Percentiles rank a stretch among this genome's conserved stretches.
phyloP scores from a whole-genome alignment of 768 basidiomycete species.

The Pisolithus sp. region DNA sequence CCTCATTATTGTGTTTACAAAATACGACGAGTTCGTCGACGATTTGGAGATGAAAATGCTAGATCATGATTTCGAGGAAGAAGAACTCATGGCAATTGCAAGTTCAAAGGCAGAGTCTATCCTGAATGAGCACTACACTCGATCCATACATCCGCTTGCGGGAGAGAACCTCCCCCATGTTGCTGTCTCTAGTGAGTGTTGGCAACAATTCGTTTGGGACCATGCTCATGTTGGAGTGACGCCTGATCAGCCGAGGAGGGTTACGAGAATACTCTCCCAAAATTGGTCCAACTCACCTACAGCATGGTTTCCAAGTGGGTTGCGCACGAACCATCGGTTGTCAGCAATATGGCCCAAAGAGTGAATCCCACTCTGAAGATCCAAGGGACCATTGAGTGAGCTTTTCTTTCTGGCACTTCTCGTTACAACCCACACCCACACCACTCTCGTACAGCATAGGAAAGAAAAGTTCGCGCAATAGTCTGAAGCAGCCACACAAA shows the following conservation, averaged over 20 bases:
- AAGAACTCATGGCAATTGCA: background rate
- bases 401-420: no score
- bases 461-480: no score
- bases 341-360: background rate
- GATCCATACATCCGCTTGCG: background rate
- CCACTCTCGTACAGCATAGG: no score
- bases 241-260: background rate
- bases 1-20: conserved; percentile 1
- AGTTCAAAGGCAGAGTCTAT: background rate
- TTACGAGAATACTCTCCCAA: background rate
- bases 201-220: no score
- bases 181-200: conserved; percentile 3
- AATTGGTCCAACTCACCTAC: conserved; percentile 1
- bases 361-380: background rate
- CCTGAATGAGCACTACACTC: background rate
- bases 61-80: background rate
- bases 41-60: background rate
- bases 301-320: background rate
- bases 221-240: background rate
- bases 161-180: background rate
- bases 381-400: background rate
- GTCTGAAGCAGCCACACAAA: no score
- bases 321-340: background rate
- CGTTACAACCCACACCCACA: no score
- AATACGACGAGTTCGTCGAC: conserved; percentile 1